Evolutionary conservation across 139 green algal species (phyloP).

Genomic region (Haematococcus lacustris): DNA sequence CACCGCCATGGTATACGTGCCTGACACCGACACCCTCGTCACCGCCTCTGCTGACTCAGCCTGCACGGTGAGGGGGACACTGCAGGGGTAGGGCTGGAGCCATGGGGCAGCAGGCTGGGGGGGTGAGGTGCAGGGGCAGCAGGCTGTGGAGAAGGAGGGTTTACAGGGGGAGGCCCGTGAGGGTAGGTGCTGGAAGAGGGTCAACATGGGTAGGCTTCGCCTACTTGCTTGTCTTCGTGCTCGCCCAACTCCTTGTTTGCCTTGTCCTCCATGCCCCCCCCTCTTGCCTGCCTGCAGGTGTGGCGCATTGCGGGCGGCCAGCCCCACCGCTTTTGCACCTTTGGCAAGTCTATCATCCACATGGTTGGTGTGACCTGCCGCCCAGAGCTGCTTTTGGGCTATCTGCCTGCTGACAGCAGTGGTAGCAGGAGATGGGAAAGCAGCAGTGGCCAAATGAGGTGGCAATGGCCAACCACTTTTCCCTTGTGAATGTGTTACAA

Average conservation of each 20-base stretch:
- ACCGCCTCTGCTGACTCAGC: slow-evolving; percentile 4
- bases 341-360: slow-evolving; percentile 4
- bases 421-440: no score
- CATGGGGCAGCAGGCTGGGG: neutral
- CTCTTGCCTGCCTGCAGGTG: slow-evolving; percentile 2
- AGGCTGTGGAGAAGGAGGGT: neutral
- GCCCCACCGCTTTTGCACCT: slow-evolving; percentile 6
- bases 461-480: no score
- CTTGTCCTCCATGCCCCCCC: neutral
- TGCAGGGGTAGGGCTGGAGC: neutral
- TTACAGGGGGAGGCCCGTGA: neutral
- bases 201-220: neutral
- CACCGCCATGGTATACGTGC: slow-evolving; percentile 5
- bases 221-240: neutral
- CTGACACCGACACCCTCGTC: slow-evolving; percentile 4
- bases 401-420: no score
- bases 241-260: neutral
- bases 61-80: slow-evolving; percentile 3
- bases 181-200: neutral
- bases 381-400: no score
- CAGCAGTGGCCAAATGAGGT: no score
- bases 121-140: neutral
- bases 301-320: slow-evolving; percentile 10
- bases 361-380: neutral
- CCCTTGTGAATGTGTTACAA: no score